A percentile compares a stretch with the other conserved stretches of the same genome.
Conservation (phyloP, 73 alveolate species). For the Durusdinium trenchii region DNA sequence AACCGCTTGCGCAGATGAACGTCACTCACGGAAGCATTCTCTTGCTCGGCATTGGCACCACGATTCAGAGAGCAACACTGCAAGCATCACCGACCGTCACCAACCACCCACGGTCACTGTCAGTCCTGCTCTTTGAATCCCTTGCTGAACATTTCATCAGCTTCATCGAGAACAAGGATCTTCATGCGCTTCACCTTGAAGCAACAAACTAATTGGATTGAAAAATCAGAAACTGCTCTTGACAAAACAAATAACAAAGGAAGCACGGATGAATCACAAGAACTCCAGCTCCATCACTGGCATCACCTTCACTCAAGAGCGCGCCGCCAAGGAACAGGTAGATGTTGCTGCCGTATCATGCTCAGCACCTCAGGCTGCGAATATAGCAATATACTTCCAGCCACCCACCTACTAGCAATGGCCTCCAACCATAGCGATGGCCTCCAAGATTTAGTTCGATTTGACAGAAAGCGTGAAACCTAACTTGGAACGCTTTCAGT, state of each 20-base stretch:
- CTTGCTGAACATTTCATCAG: constrained; percentile 99
- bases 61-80: too few relatives aligned
- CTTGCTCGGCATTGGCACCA: too few relatives aligned
- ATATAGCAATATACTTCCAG: neutral
- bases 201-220: constrained; percentile 96
- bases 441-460: too few relatives aligned
- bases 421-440: too few relatives aligned
- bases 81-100: too few relatives aligned
- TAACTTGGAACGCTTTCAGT: too few relatives aligned
- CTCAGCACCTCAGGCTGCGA: constrained; percentile 96
- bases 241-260: constrained; percentile 86
- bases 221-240: constrained; percentile 96
- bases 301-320: neutral
- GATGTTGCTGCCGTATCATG: constrained; percentile 98
- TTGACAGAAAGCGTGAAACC: too few relatives aligned
- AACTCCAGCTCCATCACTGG: neutral
- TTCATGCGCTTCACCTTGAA: constrained; percentile 96
- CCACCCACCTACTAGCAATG: too few relatives aligned
- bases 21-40: too few relatives aligned
- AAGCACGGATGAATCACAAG: neutral
- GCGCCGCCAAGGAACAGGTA: constrained; percentile 96
- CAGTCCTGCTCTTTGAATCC: constrained; percentile 98
- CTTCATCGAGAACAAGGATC: constrained; percentile 99
- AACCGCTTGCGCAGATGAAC: too few relatives aligned
- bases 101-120: neutral